Base-by-base conservation (phyloP, 805 yeast genomes). In the Candida oleophila region DNA sequence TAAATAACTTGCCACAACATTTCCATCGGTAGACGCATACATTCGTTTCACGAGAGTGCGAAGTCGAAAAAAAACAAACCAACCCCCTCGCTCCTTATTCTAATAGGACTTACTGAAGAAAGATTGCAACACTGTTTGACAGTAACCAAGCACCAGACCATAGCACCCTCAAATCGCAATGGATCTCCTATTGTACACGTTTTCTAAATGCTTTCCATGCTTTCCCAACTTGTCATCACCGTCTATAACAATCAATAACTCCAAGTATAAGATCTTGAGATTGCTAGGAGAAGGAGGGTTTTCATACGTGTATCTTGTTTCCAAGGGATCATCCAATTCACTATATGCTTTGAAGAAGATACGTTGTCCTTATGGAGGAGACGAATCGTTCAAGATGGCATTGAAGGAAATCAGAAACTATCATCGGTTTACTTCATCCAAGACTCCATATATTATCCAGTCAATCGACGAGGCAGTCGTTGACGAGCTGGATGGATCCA, bases 211-310 rank as follows among this genome's bases (percentile, higher is more conserved):
- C 51, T 61, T 74, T 8, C 81, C 81, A 4, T 78, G 82, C 52
- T 54, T 74, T 21, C 76, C 76, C 1, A 62, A 58, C 44, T 45
- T 62, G 25, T 61, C 73, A 39, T 61, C 78, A 14, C 91, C 94
- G 0, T 74, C 74, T 7, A 67, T 90, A 9, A 58, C 71, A 15
- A 78, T 91, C 51, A 86, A 87, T 61, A 79, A 80, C 46, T 73
- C 79, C 33, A 70, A 71, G 41, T 87, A 85, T 68, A 74, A 71
- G 55, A 84, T 91, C 15, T 66, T 82, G 45, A 76, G 81, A 49
- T 73, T 91, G n/a, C 69, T 91, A 4, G 96, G 96, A 8, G 97
- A 90, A 68, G 96, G 96, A 2, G 95, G 94, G 12, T 87, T 86
- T 60, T 84, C 96, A 0, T 89, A 86, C 55, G 96, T 89, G 7